Evolutionary conservation across 345 rosid species (phyloP), one percentile per base, ranked within the genome.

Genomic region (Eutrema japonicum): DNA sequence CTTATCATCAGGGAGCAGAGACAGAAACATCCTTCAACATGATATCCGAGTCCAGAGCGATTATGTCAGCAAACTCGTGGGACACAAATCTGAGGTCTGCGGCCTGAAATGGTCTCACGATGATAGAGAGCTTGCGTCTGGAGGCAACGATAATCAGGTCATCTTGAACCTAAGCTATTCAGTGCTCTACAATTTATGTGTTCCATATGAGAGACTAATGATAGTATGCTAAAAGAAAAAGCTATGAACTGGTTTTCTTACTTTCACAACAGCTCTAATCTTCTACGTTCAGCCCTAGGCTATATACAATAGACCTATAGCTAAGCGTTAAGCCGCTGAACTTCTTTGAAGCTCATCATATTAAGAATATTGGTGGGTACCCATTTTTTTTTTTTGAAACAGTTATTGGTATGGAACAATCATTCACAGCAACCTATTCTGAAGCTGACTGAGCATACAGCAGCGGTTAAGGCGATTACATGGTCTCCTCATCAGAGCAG

Each of bases 61-160:
- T 65, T 85, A 45, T 48, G 70, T 90, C 10, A 77, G 90, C 88
- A 95, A 89, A 79, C 85, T 90, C 75, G 84, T 84, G 68, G 99
- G 99, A 29, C 99, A 92, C 79, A 95, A 90, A 78, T 95, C 99
- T 47, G 99, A 95, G 87, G 97, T 95, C 13, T 95, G 98, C 38
- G 97, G 99, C 27, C 68, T 95, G 74, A 95, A 92, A 83, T 95
- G 98, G 98, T 92, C 98, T 35, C 92, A 87, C 36, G 99, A 95
- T 64, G 99, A 90, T 79, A 82, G 99, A 72, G 98, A 95, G 77
- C 99, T 95, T 33, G 99, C 99, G 8, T 95, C 99, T 5, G 98
- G 99, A 77, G 98, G 98, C 74, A 95, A 95, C 45, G 99, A 95
- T 72, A 95, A 95, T 81, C 98, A 93, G 96, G 98, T 90, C 45